These are phyloP conservation scores for Artemisia tridentata DNA, from an alignment of 129 eudicot genomes.

Conservation along the genomic window DNA sequence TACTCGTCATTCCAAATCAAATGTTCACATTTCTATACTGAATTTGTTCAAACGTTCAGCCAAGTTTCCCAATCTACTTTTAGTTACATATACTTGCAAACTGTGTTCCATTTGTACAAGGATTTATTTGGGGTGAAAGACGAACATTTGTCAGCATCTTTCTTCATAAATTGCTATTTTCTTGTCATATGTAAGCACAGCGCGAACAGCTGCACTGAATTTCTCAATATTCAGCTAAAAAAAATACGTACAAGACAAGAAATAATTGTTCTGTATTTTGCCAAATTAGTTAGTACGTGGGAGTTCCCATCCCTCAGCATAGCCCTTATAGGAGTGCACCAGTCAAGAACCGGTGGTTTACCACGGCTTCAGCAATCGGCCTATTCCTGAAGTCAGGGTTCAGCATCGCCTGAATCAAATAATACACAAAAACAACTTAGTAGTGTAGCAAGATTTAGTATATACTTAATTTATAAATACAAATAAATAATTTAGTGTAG, in stretches of 20 bases:
- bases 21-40: too few relatives aligned
- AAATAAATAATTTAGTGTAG: neutral
- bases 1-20: too few relatives aligned
- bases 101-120: too few relatives aligned
- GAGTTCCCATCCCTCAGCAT: neutral
- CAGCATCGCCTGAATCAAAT: slow-evolving; percentile 69
- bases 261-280: neutral
- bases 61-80: too few relatives aligned
- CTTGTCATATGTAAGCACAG: too few relatives aligned
- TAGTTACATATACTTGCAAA: too few relatives aligned
- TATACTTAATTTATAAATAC: neutral
- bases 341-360: slow-evolving; percentile 74
- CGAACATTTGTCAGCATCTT: too few relatives aligned
- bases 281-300: slow-evolving; percentile 3
- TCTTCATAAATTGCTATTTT: too few relatives aligned
- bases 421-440: neutral
- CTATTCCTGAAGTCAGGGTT: slow-evolving; percentile 73
- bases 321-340: slow-evolving; percentile 55
- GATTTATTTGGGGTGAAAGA: too few relatives aligned
- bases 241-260: neutral
- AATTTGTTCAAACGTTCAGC: too few relatives aligned
- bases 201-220: too few relatives aligned
- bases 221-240: too few relatives aligned
- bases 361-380: slow-evolving; percentile 93
- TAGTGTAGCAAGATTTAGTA: neutral